Evolutionary conservation across 2,329 filamentous ascomycete species (phyloP).

Genomic region (Alternaria viburni): DNA sequence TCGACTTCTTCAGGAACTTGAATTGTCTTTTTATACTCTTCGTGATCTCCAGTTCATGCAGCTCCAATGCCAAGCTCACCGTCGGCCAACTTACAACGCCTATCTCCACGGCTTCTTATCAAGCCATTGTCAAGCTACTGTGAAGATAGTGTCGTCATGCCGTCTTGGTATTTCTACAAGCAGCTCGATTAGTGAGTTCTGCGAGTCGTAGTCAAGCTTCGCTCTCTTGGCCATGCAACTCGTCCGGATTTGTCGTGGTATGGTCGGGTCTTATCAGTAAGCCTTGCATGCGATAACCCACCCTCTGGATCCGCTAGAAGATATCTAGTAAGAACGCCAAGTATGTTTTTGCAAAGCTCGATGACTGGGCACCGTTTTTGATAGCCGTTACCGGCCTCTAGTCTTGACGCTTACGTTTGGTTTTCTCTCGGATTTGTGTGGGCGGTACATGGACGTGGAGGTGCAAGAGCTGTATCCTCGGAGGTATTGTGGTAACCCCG

Average conservation of each 20-base stretch:
- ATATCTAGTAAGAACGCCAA: constrained; percentile 12
- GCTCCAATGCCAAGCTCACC: neutral
- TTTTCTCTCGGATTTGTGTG: neutral
- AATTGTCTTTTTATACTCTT: constrained; percentile 4
- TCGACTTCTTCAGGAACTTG: neutral
- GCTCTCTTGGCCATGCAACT: constrained; percentile 2
- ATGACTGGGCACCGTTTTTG: neutral
- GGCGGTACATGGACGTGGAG: neutral
- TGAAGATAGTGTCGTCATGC: constrained; percentile 2
- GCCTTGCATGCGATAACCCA: constrained; percentile 11
- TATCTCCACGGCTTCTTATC: constrained; percentile 17
- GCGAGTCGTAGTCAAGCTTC: neutral
- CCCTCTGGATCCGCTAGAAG: constrained; percentile 5
- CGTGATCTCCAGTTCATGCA: neutral
- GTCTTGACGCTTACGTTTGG: neutral
- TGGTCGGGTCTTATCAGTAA: constrained; percentile 16
- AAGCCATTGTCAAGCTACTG: constrained; percentile 3
- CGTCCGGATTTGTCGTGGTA: neutral
- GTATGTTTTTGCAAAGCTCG: neutral
- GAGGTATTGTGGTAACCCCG: neutral
- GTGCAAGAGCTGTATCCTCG: neutral
- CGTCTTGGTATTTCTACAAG: constrained; percentile 8
- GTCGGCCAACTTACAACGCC: constrained; percentile 1
- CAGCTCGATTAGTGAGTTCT: neutral
- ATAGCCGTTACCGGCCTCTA: neutral